Evolutionary conservation across 2,329 filamentous ascomycete genomes (phyloP), one percentile per base, ranked within the genome.

Genomic region (Cordyceps farinosa): DNA sequence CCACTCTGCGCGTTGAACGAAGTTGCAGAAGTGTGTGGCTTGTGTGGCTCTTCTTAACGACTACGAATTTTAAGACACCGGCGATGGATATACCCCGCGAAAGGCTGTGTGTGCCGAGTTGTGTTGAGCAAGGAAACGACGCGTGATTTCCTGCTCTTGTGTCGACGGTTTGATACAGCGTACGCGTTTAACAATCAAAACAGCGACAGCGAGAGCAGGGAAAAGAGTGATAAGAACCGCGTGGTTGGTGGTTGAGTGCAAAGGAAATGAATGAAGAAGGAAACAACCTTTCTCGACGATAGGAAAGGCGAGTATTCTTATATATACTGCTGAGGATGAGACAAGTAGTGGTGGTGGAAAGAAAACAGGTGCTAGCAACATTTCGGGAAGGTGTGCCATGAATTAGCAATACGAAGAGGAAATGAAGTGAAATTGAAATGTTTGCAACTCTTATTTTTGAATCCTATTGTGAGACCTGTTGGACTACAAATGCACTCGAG

Each of bases 51-150:
- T 74, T 72, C 67, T 70, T 71, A 67, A 72, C 71, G 68, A 70
- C 64, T 66, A 74, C 70, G 70, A 60, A 70, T 68, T 71, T 68
- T 68, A 73, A 69, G 73, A 72, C 75, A 75, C 72, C 72, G 73
- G 74, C 73, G 75, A 76, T 74, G 75, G 75, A 76, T 76, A 76
- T 76, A 76, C 75, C 75, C 74, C 72, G 71, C 70, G 74, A 75
- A 71, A 54, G 58, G 72, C 73, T 73, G 70, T 72, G 73, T 72
- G 73, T 75, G 62, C 54, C 52, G 57, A 55, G 60, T 57, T 62
- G 60, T 57, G 60, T 62, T 62, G 60, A 62, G 60, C 60, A 62
- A 56, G 60, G 60, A 62, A 62, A 30, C 58, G 58, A 61, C 58
- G 58, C 48, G 58, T 53, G 48, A 51, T 61, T 53, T 13, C 45